Conservation (phyloP, 768 basidiomycete genomes). For the Rhodotorula diobovata region DNA sequence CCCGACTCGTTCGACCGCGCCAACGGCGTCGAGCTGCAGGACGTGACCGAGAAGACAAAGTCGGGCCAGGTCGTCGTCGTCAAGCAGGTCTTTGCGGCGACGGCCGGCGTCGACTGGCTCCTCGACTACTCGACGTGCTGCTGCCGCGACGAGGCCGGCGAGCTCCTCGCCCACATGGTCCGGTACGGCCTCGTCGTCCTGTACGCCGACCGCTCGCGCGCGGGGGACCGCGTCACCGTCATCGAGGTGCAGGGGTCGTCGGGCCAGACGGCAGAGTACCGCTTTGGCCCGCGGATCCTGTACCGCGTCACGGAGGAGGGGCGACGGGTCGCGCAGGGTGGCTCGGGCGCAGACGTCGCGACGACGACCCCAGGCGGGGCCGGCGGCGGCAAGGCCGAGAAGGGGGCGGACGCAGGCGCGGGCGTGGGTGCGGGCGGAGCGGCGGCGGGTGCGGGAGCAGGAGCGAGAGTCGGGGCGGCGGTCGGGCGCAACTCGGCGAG, state of each 20-base stretch:
- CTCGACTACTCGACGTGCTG: constrained; percentile 95
- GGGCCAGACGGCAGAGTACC: constrained; percentile 54
- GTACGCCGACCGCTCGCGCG: constrained; percentile 49
- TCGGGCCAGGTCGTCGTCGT: constrained; percentile 53
- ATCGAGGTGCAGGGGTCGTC: constrained; percentile 23
- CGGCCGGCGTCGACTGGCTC: constrained; percentile 89
- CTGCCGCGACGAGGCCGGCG: constrained; percentile 90
- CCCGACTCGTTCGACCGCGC: constrained; percentile 44
- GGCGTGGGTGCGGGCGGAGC: too few species aligned
- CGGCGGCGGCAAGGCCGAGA: constrained; percentile 40
- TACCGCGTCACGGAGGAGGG: constrained; percentile 95
- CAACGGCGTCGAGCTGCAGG: constrained; percentile 47
- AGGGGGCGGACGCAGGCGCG: not conserved
- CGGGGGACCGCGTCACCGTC: constrained; percentile 34
- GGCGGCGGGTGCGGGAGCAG: not conserved
- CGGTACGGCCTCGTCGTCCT: constrained; percentile 84
- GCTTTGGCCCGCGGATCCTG: constrained; percentile 89
- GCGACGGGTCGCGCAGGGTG: constrained; percentile 62
- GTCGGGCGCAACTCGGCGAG: constrained; percentile 10
- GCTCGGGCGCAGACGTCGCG: constrained; percentile 72
- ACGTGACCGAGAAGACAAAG: constrained; percentile 50
- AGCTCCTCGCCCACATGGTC: constrained; percentile 96
- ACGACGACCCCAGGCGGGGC: constrained; percentile 61
- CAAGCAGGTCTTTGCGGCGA: constrained; percentile 70
- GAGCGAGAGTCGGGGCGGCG: not conserved